Evolutionary conservation across 139 green algal genomes (phyloP).

Genomic region (Ulvella scutata): DNA sequence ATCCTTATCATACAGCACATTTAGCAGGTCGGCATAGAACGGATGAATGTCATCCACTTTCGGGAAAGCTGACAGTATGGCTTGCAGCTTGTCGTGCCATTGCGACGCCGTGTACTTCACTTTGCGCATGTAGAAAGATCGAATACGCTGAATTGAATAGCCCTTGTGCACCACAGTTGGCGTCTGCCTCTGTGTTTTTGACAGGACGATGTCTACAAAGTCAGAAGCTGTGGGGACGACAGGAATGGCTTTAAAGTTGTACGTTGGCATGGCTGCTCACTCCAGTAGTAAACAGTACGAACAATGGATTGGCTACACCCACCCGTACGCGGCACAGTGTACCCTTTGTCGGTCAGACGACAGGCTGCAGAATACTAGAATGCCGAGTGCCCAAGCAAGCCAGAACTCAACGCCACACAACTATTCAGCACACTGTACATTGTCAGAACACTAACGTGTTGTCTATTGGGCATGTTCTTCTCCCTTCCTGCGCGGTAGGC

Average conservation of each 20-base stretch:
- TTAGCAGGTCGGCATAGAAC: conserved; percentile 96
- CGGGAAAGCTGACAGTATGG: conserved; percentile 95
- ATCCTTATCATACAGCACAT: conserved; percentile 99
- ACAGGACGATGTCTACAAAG: conserved; percentile 96
- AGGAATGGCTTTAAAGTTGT: conserved; percentile 94
- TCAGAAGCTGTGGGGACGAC: conserved; percentile 82
- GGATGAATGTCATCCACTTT: conserved; percentile 98
- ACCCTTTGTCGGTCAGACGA: no score
- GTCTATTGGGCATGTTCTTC: no score
- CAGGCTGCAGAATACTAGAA: no score
- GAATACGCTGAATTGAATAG: conserved; percentile 86
- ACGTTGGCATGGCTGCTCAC: conserved; percentile 76
- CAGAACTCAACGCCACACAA: no score
- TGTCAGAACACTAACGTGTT: no score
- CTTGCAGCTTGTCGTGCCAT: conserved; percentile 84
- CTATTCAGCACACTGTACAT: no score
- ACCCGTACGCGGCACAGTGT: no score
- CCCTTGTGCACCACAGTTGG: conserved; percentile 97
- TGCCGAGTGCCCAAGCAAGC: no score
- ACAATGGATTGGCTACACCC: no score
- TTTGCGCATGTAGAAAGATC: conserved; percentile 99
- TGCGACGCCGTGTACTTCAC: conserved; percentile 72
- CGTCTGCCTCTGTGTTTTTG: conserved; percentile 88
- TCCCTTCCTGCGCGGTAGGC: no score
- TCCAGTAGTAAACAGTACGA: no score